Conservation (phyloP, 2,329 filamentous ascomycete species). For the Calonectria pauciramosa region DNA sequence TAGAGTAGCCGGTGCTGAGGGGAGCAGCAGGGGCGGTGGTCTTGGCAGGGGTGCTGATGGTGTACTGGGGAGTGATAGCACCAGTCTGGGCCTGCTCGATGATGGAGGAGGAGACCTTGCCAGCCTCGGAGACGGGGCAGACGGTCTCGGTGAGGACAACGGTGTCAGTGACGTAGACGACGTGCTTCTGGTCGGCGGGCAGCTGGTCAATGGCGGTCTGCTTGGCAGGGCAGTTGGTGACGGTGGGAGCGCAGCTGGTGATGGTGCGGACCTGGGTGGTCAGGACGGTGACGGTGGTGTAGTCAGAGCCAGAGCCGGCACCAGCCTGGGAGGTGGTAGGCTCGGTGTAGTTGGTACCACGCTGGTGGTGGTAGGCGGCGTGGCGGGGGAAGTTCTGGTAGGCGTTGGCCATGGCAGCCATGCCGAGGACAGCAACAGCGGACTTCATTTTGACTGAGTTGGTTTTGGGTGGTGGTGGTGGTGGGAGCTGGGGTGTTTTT, state of each 20-base stretch:
- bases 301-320: constrained; percentile 39
- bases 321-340: background rate
- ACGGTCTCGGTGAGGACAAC: constrained; percentile 57
- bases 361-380: constrained; percentile 45
- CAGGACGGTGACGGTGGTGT: constrained; percentile 64
- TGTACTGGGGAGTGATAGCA: constrained; percentile 52
- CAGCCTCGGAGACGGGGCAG: constrained; percentile 61
- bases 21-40: constrained; percentile 38
- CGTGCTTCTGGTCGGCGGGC: constrained; percentile 51
- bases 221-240: constrained; percentile 67
- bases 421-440: constrained; percentile 57
- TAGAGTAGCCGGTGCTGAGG: constrained; percentile 49
- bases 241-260: constrained; percentile 69
- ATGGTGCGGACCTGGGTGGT: constrained; percentile 69
- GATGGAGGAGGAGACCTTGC: constrained; percentile 56
- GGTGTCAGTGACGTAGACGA: constrained; percentile 53
- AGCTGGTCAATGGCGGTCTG: constrained; percentile 51
- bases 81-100: constrained; percentile 53
- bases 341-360: constrained; percentile 39
- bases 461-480: constrained; percentile 6
- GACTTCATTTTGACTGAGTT: constrained; percentile 62
- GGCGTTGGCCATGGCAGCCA: constrained; percentile 61
- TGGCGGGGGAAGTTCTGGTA: constrained; percentile 51
- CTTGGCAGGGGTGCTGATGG: constrained; percentile 36
- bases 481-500: constrained; percentile 26